phyloP scores from a whole-genome alignment of 208 protist species.

The Zelonia costaricensis region DNA sequence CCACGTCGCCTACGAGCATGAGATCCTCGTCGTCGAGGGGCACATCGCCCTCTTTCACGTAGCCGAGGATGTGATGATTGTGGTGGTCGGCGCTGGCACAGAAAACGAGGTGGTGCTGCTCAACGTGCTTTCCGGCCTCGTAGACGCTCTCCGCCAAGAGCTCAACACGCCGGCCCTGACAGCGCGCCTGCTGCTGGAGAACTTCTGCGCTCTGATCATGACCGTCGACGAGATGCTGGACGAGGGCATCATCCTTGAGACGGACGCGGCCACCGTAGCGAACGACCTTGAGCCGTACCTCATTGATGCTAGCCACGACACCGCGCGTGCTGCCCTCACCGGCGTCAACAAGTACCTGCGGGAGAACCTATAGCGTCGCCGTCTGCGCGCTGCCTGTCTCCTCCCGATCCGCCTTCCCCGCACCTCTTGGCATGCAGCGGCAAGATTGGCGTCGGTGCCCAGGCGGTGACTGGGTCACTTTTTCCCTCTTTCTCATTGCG shows the following conservation, averaged over 20 bases:
- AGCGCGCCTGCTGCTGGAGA: conserved; percentile 63
- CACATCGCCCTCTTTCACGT: conserved; percentile 72
- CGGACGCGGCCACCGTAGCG: conserved; percentile 53
- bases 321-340: conserved; percentile 65
- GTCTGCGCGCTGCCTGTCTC: neutral
- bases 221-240: conserved; percentile 92
- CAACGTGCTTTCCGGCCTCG: conserved; percentile 60
- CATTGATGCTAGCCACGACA: conserved; percentile 55
- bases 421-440: no score
- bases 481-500: no score
- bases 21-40: conserved; percentile 79
- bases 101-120: conserved; percentile 89
- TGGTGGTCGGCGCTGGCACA: conserved; percentile 74
- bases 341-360: conserved; percentile 87
- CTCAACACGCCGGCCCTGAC: conserved; percentile 58
- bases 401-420: no score
- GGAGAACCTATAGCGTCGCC: conserved; percentile 56
- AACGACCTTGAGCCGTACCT: conserved; percentile 65
- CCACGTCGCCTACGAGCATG: conserved; percentile 36
- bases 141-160: conserved; percentile 64
- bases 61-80: conserved; percentile 64
- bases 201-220: conserved; percentile 87
- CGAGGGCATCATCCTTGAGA: conserved; percentile 88
- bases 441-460: no score
- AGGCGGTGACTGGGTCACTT: no score